phyloP scores from a whole-genome alignment of 768 basidiomycete species.

The Hebeloma cylindrosporum region DNA sequence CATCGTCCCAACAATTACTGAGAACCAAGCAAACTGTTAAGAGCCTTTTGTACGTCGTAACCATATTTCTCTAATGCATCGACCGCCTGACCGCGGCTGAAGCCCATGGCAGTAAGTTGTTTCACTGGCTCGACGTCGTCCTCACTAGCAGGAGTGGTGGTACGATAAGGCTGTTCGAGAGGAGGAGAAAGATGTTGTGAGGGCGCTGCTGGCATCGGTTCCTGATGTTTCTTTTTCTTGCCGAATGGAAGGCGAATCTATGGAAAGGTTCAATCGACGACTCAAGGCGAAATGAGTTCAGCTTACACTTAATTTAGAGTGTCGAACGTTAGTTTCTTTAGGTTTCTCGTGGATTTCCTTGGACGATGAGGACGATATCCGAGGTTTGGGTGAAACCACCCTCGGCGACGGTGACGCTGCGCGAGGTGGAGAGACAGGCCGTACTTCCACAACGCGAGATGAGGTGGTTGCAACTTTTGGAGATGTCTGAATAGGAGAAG shows the following conservation, averaged over 20 bases:
- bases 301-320: conserved; percentile 80
- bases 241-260: conserved; percentile 83
- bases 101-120: conserved; percentile 87
- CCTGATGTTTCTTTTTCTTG: conserved; percentile 63
- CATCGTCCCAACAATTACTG: conserved; percentile 13
- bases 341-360: conserved; percentile 58
- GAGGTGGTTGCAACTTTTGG: conserved; percentile 38
- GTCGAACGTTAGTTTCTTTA: conserved; percentile 56
- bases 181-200: conserved; percentile 43
- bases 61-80: conserved; percentile 80
- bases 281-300: conserved; percentile 19
- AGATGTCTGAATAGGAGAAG: conserved; percentile 37
- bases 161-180: conserved; percentile 42
- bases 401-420: conserved; percentile 46
- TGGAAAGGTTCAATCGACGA: background rate
- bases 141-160: conserved; percentile 52
- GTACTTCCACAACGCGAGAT: conserved; percentile 31
- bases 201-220: conserved; percentile 41
- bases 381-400: conserved; percentile 55
- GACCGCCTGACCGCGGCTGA: conserved; percentile 79
- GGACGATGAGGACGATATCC: conserved; percentile 59
- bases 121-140: conserved; percentile 79
- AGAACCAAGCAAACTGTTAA: conserved; percentile 67
- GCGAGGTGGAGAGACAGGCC: conserved; percentile 32
- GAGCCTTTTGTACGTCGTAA: conserved; percentile 76